Conservation (phyloP, 1,139 yeast genomes). For the Yamadazyma spencermartinsiae region DNA sequence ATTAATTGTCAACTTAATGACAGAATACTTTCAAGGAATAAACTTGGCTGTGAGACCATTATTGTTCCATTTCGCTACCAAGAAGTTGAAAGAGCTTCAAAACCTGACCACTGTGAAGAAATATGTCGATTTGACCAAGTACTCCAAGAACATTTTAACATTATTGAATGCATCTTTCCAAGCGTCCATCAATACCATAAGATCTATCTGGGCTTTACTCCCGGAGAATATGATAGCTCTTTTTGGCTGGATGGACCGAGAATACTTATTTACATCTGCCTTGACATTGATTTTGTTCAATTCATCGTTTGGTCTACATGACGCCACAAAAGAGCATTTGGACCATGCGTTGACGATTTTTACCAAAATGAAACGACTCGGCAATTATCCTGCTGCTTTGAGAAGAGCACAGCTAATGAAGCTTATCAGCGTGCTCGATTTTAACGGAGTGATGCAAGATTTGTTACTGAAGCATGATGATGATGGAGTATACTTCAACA, state of each 20-base stretch:
- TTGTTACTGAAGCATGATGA: constrained; percentile 61
- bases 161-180: constrained; percentile 79
- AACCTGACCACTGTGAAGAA: constrained; percentile 43
- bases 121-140: constrained; percentile 66
- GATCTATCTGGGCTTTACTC: constrained; percentile 70
- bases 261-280: constrained; percentile 77
- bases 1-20: constrained; percentile 73
- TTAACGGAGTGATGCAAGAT: constrained; percentile 62
- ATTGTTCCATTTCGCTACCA: constrained; percentile 74
- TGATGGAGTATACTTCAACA: constrained; percentile 21
- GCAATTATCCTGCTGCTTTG: constrained; percentile 76
- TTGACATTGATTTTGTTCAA: constrained; percentile 75
- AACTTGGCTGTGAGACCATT: constrained; percentile 82
- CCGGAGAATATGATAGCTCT: constrained; percentile 79
- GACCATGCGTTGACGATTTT: constrained; percentile 73
- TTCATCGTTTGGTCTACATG: constrained; percentile 82
- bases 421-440: constrained; percentile 63
- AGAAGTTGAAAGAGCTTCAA: constrained; percentile 58
- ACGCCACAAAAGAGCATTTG: constrained; percentile 68
- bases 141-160: constrained; percentile 67
- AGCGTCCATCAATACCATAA: constrained; percentile 77
- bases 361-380: constrained; percentile 72
- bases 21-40: constrained; percentile 84
- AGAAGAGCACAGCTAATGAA: constrained; percentile 72
- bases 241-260: constrained; percentile 89